Conservation (phyloP, 805 yeast genomes). For the Lachancea fermentati region DNA sequence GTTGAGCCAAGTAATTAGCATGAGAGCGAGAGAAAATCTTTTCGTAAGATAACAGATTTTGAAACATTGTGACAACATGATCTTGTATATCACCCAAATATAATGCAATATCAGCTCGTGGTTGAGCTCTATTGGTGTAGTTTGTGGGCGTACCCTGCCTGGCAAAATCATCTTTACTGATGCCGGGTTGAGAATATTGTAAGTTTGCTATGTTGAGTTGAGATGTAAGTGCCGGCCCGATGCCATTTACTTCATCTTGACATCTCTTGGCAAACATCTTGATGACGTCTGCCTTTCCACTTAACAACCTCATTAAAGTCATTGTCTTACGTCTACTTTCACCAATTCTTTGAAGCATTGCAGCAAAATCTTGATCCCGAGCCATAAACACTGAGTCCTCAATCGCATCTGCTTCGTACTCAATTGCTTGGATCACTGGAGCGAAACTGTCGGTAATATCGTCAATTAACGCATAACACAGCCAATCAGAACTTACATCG, state of each 20-base stretch:
- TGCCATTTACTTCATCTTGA: slow-evolving; percentile 54
- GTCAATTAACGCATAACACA: slow-evolving; percentile 76
- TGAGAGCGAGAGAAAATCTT: slow-evolving; percentile 90
- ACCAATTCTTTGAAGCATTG: slow-evolving; percentile 78
- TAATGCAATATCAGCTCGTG: slow-evolving; percentile 86
- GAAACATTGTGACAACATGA: slow-evolving; percentile 94
- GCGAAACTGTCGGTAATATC: slow-evolving; percentile 83
- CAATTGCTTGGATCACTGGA: slow-evolving; percentile 71
- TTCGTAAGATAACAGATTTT: slow-evolving; percentile 82
- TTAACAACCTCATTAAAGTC: slow-evolving; percentile 82
- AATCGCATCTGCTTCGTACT: slow-evolving; percentile 75
- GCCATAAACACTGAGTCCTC: slow-evolving; percentile 79
- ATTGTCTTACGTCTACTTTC: slow-evolving; percentile 86
- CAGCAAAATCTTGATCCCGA: slow-evolving; percentile 64
- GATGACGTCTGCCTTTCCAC: slow-evolving; percentile 94
- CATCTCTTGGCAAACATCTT: slow-evolving; percentile 95
- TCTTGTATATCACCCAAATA: slow-evolving; percentile 95
- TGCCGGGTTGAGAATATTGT: slow-evolving; percentile 14
- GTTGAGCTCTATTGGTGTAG: slow-evolving; percentile 40
- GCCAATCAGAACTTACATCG: slow-evolving; percentile 74
- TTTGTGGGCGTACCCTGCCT: neutral
- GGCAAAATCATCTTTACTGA: neutral
- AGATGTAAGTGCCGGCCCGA: slow-evolving; percentile 38
- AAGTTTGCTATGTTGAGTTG: slow-evolving; percentile 36
- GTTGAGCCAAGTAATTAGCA: slow-evolving; percentile 85